phyloP scores from a whole-genome alignment of 2,329 filamentous ascomycete species.

The Bipolaris cookei region DNA sequence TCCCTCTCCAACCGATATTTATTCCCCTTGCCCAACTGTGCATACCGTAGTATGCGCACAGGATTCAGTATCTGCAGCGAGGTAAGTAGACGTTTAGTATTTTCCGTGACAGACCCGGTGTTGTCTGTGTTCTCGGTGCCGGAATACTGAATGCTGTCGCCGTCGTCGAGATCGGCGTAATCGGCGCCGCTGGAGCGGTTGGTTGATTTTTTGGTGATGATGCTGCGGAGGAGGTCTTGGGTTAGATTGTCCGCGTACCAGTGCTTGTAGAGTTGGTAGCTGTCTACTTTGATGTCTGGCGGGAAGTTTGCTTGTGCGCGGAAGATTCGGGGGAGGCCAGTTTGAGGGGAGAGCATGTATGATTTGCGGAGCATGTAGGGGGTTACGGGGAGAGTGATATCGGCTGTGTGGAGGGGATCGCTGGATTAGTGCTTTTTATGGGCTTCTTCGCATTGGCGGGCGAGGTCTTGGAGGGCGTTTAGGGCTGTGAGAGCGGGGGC shows the following conservation, averaged over 20 bases:
- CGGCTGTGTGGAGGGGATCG: conserved; percentile 47
- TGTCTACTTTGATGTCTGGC: conserved; percentile 56
- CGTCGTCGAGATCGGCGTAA: conserved; percentile 59
- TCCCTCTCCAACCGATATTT: conserved; percentile 56
- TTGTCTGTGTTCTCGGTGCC: conserved; percentile 55
- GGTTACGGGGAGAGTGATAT: conserved; percentile 45
- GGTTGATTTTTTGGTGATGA: conserved; percentile 31
- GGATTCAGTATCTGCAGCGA: conserved; percentile 43
- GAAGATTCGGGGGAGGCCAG: conserved; percentile 54
- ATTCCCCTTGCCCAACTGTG: conserved; percentile 47
- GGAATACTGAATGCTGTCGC: conserved; percentile 59
- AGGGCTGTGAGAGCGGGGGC: conserved; percentile 24
- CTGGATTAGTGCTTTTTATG: background rate
- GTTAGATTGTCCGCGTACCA: conserved; percentile 54
- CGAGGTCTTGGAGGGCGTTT: conserved; percentile 33
- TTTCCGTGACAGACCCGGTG: conserved; percentile 34
- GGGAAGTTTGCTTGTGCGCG: conserved; percentile 45
- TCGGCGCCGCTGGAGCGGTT: conserved; percentile 46
- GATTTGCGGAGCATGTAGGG: conserved; percentile 41
- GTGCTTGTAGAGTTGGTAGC: conserved; percentile 54
- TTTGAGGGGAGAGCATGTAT: conserved; percentile 44
- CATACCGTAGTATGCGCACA: conserved; percentile 60
- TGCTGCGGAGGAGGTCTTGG: conserved; percentile 56
- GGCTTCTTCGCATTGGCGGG: conserved; percentile 26
- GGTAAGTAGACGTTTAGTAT: conserved; percentile 54